These are phyloP conservation scores for Lipomyces sp. DNA, from an alignment of 805 yeast genomes.

Conservation along the genomic window DNA sequence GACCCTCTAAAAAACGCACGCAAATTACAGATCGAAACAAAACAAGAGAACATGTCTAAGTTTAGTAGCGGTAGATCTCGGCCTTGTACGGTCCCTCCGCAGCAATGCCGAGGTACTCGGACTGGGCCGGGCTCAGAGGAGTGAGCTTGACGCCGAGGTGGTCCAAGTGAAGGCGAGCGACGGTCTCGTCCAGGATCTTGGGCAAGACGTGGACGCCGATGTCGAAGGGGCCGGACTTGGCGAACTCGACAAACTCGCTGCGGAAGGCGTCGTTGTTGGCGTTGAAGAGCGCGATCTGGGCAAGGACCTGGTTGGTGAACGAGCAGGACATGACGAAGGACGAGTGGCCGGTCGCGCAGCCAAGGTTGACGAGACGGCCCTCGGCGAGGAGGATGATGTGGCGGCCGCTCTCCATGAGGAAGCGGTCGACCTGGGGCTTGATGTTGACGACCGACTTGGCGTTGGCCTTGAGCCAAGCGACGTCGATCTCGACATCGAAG, in stretches of 20 bases:
- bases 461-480: conserved; percentile 95
- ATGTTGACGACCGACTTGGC: conserved; percentile 93
- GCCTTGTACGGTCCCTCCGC: conserved; percentile 96
- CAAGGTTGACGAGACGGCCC: conserved; percentile 98
- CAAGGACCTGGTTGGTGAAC: conserved; percentile 98
- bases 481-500: conserved; percentile 98
- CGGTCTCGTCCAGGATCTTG: conserved; percentile 97
- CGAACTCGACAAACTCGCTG: conserved; percentile 78
- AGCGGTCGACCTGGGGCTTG: conserved; percentile 99
- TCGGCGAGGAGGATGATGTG: conserved; percentile 95
- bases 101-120: conserved; percentile 92
- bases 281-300: conserved; percentile 96
- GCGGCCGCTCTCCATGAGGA: conserved; percentile 79
- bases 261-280: conserved; percentile 78
- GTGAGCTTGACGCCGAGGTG: conserved; percentile 91
- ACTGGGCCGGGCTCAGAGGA: conserved; percentile 70
- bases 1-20: no score
- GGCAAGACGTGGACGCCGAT: conserved; percentile 95
- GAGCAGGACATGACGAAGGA: conserved; percentile 99
- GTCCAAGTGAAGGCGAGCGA: conserved; percentile 92
- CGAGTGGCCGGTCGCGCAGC: conserved; percentile 99
- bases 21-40: no score
- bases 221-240: conserved; percentile 85
- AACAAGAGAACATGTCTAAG: no score
- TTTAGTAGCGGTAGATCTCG: conserved; percentile 94